Percentiles rank a stretch among this genome's conserved stretches.
These are phyloP conservation scores for Aspergillus intermedius DNA, from an alignment of 2,329 filamentous ascomycete genomes.

Conservation along the genomic window DNA sequence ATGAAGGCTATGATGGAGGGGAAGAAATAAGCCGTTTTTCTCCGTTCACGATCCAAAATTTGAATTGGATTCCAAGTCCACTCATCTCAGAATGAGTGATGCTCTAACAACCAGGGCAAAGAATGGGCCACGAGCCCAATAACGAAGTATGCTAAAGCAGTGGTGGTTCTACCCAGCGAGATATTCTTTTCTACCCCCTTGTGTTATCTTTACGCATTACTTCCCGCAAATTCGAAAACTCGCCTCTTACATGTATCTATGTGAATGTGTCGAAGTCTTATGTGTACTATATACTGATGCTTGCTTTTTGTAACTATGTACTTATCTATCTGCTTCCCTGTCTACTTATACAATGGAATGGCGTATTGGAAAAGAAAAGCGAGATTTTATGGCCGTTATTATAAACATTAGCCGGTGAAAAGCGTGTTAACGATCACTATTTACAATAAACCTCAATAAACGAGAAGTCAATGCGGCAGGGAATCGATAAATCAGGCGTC, in stretches of 20 bases:
- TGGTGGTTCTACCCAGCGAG: too few species aligned
- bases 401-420: too few species aligned
- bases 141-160: background rate
- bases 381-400: background rate
- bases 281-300: background rate
- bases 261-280: background rate
- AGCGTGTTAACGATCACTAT: too few species aligned
- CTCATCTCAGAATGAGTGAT: background rate
- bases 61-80: background rate
- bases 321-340: background rate
- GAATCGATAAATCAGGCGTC: background rate
- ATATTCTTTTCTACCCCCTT: background rate
- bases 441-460: background rate
- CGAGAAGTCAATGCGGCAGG: background rate
- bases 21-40: conserved; percentile 3
- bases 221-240: background rate
- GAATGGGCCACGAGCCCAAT: background rate
- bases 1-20: conserved; percentile 20
- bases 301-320: background rate
- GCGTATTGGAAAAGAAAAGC: background rate
- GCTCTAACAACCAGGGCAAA: background rate
- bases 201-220: background rate
- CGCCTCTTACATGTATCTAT: background rate
- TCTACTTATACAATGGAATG: background rate
- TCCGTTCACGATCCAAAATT: background rate